phyloP scores from a whole-genome alignment of 2,329 filamentous ascomycete genomes.

The Fonsecaea monophora region DNA sequence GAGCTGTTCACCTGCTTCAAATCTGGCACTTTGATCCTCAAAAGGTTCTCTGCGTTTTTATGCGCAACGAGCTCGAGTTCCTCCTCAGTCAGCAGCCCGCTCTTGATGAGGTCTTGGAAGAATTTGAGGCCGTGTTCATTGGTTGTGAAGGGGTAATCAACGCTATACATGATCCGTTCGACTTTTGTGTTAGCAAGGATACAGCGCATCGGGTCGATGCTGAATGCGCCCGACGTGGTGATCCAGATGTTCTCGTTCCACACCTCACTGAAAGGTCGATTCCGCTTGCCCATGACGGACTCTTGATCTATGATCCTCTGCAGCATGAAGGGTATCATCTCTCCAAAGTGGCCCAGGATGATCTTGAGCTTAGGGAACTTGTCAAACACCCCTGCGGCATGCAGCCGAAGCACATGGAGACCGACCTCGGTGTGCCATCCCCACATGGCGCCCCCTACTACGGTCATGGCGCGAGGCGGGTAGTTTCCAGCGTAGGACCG shows the following conservation, averaged over 20 bases:
- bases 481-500: conserved; percentile 50
- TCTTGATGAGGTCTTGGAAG: conserved; percentile 56
- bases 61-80: conserved; percentile 58
- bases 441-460: conserved; percentile 39
- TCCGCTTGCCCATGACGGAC: conserved; percentile 59
- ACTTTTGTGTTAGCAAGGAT: conserved; percentile 44
- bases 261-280: conserved; percentile 57
- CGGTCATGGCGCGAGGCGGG: conserved; percentile 30
- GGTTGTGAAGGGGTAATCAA: conserved; percentile 63
- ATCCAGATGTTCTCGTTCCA: conserved; percentile 65
- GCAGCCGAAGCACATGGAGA: conserved; percentile 52
- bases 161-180: conserved; percentile 62
- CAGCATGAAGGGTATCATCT: conserved; percentile 62
- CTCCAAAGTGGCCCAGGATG: conserved; percentile 60
- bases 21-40: conserved; percentile 39
- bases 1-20: no score
- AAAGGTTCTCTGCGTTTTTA: conserved; percentile 58
- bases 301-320: conserved; percentile 46
- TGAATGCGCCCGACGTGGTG: conserved; percentile 62
- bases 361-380: conserved; percentile 61
- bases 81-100: conserved; percentile 57
- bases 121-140: conserved; percentile 58
- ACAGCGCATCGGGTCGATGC: conserved; percentile 55
- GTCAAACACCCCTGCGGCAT: conserved; percentile 62
- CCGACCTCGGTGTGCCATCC: conserved; percentile 50